Percentiles rank a stretch among this genome's conserved stretches.
Evolutionary conservation across 2,329 filamentous ascomycete species (phyloP).

Genomic region (Podosphaera xanthii): DNA sequence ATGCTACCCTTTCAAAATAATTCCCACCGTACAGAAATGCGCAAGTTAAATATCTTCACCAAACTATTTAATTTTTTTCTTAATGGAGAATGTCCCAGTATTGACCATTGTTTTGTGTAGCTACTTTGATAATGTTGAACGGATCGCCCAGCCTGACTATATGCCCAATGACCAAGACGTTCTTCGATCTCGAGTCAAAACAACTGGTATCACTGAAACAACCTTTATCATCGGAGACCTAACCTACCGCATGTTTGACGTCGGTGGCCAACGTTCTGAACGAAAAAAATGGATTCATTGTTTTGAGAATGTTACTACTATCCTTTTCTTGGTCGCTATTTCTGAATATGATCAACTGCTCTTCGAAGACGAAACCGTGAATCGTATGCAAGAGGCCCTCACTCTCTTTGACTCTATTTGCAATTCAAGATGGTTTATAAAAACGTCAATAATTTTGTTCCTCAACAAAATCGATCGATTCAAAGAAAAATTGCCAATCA

Average conservation of each 20-base stretch:
- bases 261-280: constrained; percentile 51
- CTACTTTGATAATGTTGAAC: constrained; percentile 63
- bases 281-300: constrained; percentile 65
- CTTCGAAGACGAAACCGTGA: constrained; percentile 90
- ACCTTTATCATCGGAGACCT: constrained; percentile 81
- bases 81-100: no score
- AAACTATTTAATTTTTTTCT: neutral
- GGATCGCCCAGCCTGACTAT: constrained; percentile 54
- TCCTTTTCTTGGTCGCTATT: constrained; percentile 84
- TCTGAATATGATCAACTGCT: constrained; percentile 94
- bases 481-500: constrained; percentile 63
- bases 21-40: no score
- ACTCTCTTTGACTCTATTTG: constrained; percentile 74
- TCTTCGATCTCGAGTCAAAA: constrained; percentile 71
- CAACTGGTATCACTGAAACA: constrained; percentile 89
- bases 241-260: constrained; percentile 83
- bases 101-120: constrained; percentile 21
- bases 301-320: constrained; percentile 61
- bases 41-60: no score
- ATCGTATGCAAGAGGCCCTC: constrained; percentile 77
- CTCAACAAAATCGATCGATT: constrained; percentile 81
- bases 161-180: constrained; percentile 88
- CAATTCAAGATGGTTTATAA: constrained; percentile 77
- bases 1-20: neutral
- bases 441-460: constrained; percentile 74